These are phyloP conservation scores for Tetrapyrgos nigripes DNA, from an alignment of 1,284 basidiomycete genomes.

Conservation along the genomic window DNA sequence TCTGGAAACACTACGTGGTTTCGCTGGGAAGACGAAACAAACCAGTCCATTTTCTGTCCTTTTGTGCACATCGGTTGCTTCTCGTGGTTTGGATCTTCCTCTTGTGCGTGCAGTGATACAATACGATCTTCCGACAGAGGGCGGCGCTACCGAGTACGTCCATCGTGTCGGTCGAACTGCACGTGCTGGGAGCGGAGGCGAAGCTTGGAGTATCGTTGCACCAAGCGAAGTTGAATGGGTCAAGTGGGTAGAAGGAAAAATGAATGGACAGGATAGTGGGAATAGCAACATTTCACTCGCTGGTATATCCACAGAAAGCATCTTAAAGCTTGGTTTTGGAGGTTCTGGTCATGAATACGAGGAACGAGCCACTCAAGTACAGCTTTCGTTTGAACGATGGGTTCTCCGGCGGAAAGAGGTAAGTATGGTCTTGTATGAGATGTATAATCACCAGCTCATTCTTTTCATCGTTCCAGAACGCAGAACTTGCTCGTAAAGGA, in stretches of 20 bases:
- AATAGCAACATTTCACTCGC: constrained; percentile 58
- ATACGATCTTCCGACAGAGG: constrained; percentile 97
- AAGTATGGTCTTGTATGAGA: constrained; percentile 28
- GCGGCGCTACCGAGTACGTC: constrained; percentile 95
- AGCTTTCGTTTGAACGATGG: constrained; percentile 96
- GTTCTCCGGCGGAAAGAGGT: constrained; percentile 80
- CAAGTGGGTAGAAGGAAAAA: constrained; percentile 83
- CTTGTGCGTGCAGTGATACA: constrained; percentile 95
- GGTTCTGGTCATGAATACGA: constrained; percentile 85
- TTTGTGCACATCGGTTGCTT: constrained; percentile 96
- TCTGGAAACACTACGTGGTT: constrained; percentile 82
- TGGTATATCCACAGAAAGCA: constrained; percentile 69
- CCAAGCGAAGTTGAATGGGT: constrained; percentile 92
- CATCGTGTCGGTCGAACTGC: constrained; percentile 98
- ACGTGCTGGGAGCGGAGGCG: constrained; percentile 91
- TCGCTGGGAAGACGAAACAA: constrained; percentile 58
- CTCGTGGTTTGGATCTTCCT: constrained; percentile 96
- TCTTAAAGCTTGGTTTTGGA: constrained; percentile 87
- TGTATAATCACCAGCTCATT: too few relatives aligned
- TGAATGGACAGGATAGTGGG: constrained; percentile 57
- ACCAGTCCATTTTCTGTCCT: constrained; percentile 69
- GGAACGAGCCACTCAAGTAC: constrained; percentile 93
- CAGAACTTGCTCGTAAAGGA: constrained; percentile 81
- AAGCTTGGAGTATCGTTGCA: constrained; percentile 93
- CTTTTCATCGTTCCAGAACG: constrained; percentile 58